Evolutionary conservation across 108 stramenopile species (phyloP).

Genomic region (Heterococcus sp.): DNA sequence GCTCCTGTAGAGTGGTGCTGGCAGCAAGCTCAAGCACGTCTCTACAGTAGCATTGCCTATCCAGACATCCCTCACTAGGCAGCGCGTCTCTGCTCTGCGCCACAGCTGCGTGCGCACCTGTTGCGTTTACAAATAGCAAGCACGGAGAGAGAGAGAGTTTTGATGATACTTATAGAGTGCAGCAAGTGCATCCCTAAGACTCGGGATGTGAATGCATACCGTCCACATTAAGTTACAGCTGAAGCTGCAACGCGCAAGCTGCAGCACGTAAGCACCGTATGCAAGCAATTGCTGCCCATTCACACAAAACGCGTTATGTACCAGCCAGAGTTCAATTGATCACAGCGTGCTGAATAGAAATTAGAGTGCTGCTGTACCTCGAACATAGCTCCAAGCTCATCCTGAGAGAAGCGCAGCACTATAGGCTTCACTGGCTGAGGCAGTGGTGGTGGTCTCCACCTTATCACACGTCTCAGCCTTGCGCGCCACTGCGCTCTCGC

Average conservation of each 20-base stretch:
- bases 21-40: background rate
- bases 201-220: no score
- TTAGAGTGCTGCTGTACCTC: background rate
- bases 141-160: no score
- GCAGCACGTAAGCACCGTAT: no score
- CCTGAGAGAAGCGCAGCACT: background rate
- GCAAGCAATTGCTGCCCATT: no score
- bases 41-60: background rate
- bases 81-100: background rate
- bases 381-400: background rate
- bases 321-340: no score
- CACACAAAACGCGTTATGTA: no score
- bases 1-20: background rate
- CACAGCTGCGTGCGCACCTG: background rate
- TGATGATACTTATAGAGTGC: no score
- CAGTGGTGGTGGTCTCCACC: background rate
- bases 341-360: no score
- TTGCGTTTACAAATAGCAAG: no score
- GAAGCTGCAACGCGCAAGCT: no score
- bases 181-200: no score
- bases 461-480: background rate
- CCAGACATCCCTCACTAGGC: background rate
- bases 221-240: no score
- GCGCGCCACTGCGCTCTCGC: background rate
- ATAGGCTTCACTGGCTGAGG: background rate